These are phyloP conservation scores for Hymenoscyphus fructigenus DNA, from an alignment of 2,329 filamentous ascomycete genomes.

Conservation along the genomic window DNA sequence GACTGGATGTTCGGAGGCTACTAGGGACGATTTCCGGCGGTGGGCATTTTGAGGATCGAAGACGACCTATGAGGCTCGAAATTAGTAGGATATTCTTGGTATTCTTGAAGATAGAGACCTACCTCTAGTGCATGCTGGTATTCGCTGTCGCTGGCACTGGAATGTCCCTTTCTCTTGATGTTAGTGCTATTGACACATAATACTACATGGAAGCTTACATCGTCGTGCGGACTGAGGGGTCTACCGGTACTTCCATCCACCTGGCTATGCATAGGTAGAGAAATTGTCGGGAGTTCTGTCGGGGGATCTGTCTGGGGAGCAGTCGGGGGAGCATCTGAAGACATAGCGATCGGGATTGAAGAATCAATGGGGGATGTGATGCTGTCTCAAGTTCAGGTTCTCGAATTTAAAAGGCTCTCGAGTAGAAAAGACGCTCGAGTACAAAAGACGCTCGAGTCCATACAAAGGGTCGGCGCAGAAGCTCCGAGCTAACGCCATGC, in stretches of 20 bases:
- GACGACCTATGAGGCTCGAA: constrained; percentile 46
- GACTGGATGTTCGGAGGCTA: constrained; percentile 43
- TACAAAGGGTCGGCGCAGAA: not conserved
- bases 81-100: not conserved
- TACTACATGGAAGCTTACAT: not conserved
- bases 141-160: constrained; percentile 36
- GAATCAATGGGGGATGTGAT: too few species aligned
- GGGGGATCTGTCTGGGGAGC: not conserved
- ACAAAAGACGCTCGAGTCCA: too few species aligned
- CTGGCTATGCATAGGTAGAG: not conserved
- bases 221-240: not conserved
- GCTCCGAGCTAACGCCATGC: not conserved
- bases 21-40: constrained; percentile 65
- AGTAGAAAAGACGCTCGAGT: not conserved
- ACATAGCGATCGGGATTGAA: not conserved
- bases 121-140: constrained; percentile 47
- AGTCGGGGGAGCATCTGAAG: not conserved
- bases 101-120: not conserved
- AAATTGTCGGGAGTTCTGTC: not conserved
- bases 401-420: too few species aligned
- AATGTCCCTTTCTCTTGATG: constrained; percentile 22
- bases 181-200: not conserved
- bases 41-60: constrained; percentile 62
- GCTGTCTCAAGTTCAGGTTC: too few species aligned
- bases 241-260: not conserved